Percentiles rank a stretch among this genome's conserved stretches.
Conservation (phyloP, 345 rosid species). For the Isatis tinctoria region DNA sequence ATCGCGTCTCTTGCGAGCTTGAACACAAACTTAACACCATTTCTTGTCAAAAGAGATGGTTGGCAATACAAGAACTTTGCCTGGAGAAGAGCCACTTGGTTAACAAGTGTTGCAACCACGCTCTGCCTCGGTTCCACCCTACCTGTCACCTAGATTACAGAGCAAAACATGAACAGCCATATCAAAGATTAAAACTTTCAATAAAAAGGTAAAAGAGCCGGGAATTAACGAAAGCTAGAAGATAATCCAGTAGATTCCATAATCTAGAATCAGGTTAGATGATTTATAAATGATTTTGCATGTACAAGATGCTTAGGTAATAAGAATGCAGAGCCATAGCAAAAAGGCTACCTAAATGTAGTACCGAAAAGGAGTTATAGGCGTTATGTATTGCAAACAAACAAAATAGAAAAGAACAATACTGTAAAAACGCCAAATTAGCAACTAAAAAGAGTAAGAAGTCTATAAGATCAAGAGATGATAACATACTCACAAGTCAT, state of each 20-base stretch:
- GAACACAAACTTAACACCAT: slow-evolving; percentile 46
- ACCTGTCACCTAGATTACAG: slow-evolving; percentile 47
- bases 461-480: background rate
- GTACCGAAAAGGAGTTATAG: background rate
- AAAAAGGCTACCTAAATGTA: background rate
- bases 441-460: background rate
- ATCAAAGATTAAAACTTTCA: background rate
- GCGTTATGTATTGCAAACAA: background rate
- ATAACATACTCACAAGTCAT: background rate
- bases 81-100: slow-evolving; percentile 44
- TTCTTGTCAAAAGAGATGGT: slow-evolving; percentile 38
- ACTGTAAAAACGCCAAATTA: background rate
- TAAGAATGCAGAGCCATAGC: background rate
- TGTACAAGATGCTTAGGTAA: background rate
- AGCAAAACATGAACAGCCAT: slow-evolving; percentile 2
- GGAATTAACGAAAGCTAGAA: background rate
- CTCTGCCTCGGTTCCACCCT: slow-evolving; percentile 37
- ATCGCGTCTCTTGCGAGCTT: slow-evolving; percentile 76
- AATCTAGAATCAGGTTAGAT: background rate
- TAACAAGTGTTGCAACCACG: slow-evolving; percentile 40
- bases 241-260: background rate
- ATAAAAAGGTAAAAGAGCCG: background rate
- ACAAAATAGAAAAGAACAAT: background rate
- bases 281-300: background rate
- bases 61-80: slow-evolving; percentile 38